Base-by-base conservation (phyloP, 805 yeast genomes). In the Spencermartinsiella europaea region DNA sequence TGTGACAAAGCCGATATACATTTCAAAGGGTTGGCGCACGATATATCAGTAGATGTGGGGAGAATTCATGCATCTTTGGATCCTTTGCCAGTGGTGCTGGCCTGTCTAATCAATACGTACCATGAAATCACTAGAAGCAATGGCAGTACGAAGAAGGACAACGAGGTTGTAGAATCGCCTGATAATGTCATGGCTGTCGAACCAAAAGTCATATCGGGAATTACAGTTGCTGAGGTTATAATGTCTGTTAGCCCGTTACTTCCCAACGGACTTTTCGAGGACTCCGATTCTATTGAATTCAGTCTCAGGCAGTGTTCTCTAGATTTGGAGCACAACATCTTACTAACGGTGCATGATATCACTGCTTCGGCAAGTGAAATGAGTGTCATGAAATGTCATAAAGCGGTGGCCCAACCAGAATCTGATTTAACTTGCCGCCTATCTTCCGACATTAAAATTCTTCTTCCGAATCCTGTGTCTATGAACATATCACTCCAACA, bases 1-100 rank as follows among this genome's bases (percentile, higher is more conserved):
- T 38, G 45, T 27, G 48, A 35, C 14, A 4, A 21, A 7, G 16
- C 38, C 21, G 33, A 25, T 4, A 38, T 65, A 2, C 41, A 66
- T 0, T 53, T 43, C 43, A 46, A 61, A 7, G 48, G 56, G 46
- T 12, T 41, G 72, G 4, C 51, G 62, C 5, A 57, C 60, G 41
- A 45, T 19, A 21, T 50, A 21, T 39, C 37, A n/a, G n/a, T 55
- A 4, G 42, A 40, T 5, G 25, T 52, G 20, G 55, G 48, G 19
- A 15, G 34, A 3, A 14, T 47, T 4, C 21, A 20, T n/a, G 33
- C 44, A n/a, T 44, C 53, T 14, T 22, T 40, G 8, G 39, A 22
- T 5, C 37, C 34, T 22, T n/a, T 45, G 16, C 40, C 48, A 3
- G 21, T 34, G 4, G 20, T 31, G 5, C 17, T 37, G 5, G 36